Percentiles rank a stretch among this genome's conserved stretches.
These are phyloP conservation scores for Carex pumila DNA, from an alignment of 176 grass and related monocot species.

Conservation along the genomic window DNA sequence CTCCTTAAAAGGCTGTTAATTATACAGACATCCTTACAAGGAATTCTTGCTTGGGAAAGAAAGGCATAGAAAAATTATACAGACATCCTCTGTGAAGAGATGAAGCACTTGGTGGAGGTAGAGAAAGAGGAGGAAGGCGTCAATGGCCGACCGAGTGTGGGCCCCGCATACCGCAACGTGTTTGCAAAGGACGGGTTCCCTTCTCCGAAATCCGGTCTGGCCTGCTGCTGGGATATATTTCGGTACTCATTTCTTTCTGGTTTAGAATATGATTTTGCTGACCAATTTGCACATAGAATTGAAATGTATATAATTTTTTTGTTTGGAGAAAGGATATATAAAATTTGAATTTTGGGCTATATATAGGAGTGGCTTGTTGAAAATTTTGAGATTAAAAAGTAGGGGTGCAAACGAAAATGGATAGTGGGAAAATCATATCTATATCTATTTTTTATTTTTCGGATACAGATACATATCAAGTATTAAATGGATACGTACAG, in stretches of 20 bases:
- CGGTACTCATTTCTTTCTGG: slow-evolving; percentile 32
- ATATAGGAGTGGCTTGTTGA: too few species aligned
- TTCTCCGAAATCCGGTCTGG: slow-evolving; percentile 42
- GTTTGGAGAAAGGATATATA: background rate
- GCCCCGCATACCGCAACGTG: slow-evolving; percentile 65
- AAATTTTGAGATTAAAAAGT: too few species aligned
- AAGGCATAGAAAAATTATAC: background rate
- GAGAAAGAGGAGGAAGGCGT: slow-evolving; percentile 46
- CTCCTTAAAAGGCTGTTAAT: background rate
- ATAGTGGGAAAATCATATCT: too few species aligned
- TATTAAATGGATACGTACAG: too few species aligned
- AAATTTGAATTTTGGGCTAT: background rate
- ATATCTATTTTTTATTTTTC: too few species aligned
- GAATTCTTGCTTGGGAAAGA: background rate
- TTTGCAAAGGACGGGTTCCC: slow-evolving; percentile 75
- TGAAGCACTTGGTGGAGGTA: slow-evolving; percentile 80
- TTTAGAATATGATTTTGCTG: background rate
- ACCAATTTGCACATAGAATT: background rate
- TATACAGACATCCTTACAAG: background rate
- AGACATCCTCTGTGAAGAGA: background rate
- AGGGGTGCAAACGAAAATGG: too few species aligned
- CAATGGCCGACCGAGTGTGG: slow-evolving; percentile 45
- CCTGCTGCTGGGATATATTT: slow-evolving; percentile 93
- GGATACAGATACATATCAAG: too few species aligned
- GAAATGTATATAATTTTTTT: background rate